phyloP scores from a whole-genome alignment of 148 eudicot genomes.

The Chenopodium suecicum region DNA sequence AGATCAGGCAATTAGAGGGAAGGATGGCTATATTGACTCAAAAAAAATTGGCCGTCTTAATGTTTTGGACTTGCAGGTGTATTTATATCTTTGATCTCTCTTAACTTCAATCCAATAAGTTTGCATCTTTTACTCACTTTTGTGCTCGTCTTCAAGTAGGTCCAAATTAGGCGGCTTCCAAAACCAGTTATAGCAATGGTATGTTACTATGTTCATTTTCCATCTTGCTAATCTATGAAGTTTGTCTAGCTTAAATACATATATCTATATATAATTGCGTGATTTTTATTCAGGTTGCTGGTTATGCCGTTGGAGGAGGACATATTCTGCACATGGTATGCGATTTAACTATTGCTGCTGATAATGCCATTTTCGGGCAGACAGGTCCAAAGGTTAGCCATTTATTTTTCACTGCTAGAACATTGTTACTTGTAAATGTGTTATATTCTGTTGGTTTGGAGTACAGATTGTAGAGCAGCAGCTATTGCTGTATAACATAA shows the following conservation, averaged over 20 bases:
- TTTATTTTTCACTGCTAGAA: neutral
- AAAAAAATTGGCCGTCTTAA: conserved; percentile 79
- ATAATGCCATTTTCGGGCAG: conserved; percentile 94
- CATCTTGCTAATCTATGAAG: neutral
- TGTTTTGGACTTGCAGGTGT: conserved; percentile 91
- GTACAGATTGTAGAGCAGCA: neutral
- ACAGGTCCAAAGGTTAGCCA: conserved; percentile 85
- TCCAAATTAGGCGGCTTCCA: conserved; percentile 90
- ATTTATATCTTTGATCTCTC: too few species aligned
- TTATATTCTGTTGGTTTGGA: neutral
- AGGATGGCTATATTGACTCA: conserved; percentile 78
- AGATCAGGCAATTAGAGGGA: conserved; percentile 75
- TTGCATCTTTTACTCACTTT: neutral
- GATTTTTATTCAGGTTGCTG: conserved; percentile 70
- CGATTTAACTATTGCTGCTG: conserved; percentile 95
- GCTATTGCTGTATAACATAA: neutral
- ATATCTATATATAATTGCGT: neutral
- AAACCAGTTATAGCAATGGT: conserved; percentile 99
- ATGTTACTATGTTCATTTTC: conserved; percentile 42
- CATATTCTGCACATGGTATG: conserved; percentile 95
- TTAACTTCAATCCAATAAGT: too few species aligned
- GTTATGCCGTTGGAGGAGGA: conserved; percentile 98
- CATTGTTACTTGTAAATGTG: neutral
- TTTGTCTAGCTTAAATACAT: neutral
- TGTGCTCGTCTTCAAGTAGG: conserved; percentile 33